Evolutionary conservation across 2,329 filamentous ascomycete genomes (phyloP), one percentile per base, ranked within the genome.

Genomic region (Nemania sp.): DNA sequence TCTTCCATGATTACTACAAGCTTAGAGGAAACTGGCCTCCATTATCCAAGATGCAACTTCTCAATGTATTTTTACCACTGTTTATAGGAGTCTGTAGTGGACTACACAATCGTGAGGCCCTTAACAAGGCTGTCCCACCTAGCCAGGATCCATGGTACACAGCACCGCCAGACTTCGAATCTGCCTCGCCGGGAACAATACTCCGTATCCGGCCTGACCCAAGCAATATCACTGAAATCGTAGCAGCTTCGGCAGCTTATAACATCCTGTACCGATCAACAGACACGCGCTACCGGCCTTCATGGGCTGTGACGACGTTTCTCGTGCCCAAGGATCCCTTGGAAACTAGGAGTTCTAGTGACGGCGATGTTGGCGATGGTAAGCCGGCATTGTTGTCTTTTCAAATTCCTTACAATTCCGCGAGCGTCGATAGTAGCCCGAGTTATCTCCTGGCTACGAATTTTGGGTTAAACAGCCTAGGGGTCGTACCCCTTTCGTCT

Each of bases 241-340:
- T n/a, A 8, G 20, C 29, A 26, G 45, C 45, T 5, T 26, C 45
- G 18, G 45, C 26, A 18, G 57, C 43, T 15, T 51, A 60, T 27
- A 60, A 60, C 38, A 78, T 83, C 26, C 72, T 82, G 0, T 82
- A 79, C 67, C 77, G 80, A 18, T 82, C 80, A 0, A 81, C 77
- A 0, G 76, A 80, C 66, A 78, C 79, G 1, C 73, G 68, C 1
- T 76, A 77, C 63, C 67, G 72, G 20, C 76, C 80, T 0, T 75
- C 78, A 0, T 82, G 79, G 79, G 79, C 80, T 0, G 79, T 82
- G 1, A 82, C 80, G 0, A 82, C 80, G 0, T 67, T 83, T 0
- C 55, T 75, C 15, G 54, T 74, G 10, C 73, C 73, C 4, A 55
- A 51, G 5, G 45, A 45, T 0, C 58, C 58, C 7, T 13, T 52